Evolutionary conservation across 2,329 filamentous ascomycete species (phyloP).

Genomic region (Fusarium chuoi): DNA sequence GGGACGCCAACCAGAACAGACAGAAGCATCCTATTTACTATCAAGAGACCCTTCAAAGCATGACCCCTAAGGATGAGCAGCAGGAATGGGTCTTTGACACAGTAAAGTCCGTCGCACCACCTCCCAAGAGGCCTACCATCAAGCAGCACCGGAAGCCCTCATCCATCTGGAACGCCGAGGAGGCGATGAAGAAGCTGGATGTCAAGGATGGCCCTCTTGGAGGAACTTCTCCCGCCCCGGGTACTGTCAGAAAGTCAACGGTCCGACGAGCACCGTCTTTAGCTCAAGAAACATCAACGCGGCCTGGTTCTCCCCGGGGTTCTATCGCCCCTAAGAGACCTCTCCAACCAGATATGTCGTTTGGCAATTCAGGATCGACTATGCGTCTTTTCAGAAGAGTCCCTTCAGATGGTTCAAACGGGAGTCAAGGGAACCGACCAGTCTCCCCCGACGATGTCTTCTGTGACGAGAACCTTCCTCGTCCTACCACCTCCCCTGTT

Average conservation of each 20-base stretch:
- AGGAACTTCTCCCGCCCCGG: conserved; percentile 61
- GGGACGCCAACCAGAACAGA: conserved; percentile 77
- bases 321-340: conserved; percentile 73
- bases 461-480: conserved; percentile 73
- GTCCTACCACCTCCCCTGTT: conserved; percentile 55
- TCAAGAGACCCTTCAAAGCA: conserved; percentile 85
- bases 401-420: conserved; percentile 71
- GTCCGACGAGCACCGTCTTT: conserved; percentile 60
- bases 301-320: conserved; percentile 55
- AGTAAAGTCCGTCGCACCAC: conserved; percentile 73
- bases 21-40: conserved; percentile 84
- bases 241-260: conserved; percentile 71
- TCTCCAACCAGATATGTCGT: conserved; percentile 88
- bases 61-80: conserved; percentile 73
- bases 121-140: conserved; percentile 63
- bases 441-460: conserved; percentile 55
- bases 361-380: conserved; percentile 92
- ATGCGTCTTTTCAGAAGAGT: conserved; percentile 92
- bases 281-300: conserved; percentile 48
- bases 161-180: conserved; percentile 67
- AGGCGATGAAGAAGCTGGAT: conserved; percentile 68
- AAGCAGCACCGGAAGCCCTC: conserved; percentile 66
- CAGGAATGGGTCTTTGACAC: conserved; percentile 98
- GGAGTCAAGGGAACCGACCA: conserved; percentile 51
- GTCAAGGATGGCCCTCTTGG: conserved; percentile 70